Base-by-base conservation (phyloP, 305 asterid genomes). In the Coffea humblotiana region DNA sequence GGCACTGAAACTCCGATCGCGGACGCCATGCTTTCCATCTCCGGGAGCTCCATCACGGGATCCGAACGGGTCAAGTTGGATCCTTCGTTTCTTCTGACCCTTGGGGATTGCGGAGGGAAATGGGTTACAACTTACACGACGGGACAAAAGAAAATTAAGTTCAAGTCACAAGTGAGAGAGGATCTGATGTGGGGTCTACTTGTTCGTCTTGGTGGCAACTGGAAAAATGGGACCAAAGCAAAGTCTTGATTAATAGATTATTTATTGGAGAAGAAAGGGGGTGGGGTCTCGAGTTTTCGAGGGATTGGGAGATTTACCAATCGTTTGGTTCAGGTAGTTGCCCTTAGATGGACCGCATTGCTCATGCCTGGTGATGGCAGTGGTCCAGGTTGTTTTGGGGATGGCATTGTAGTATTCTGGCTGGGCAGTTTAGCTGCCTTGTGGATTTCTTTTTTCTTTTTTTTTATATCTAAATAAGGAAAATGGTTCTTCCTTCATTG, bases 1-100 rank as follows among this genome's bases (percentile, higher is more conserved):
- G 98, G 86, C 15, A 94, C 95, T 10, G 99, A 96, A 2, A 96
- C 93, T 71, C 98, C 98, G 83, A 96, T 96, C 58, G 95, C 85
- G 35, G 92, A 80, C 51, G 99, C 99, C 98, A 96, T 88, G n/a
- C 90, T 27, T 37, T 88, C 95, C 93, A 96, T 87, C 88, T 91
- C 95, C 92, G 94, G 98, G 64, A 93, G 77, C 83, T 77, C 97
- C 98, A 92, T 92, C 12, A 27, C 18, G 49, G 63, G 48, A 18
- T 64, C 37, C 19, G 18, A 27, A 76, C 18, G 3, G 65, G 77
- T 23, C n/a, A 65, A 65, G 18, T 37, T 14, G 27, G 18, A 25
- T 43, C 9, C 56, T 58, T 18, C 6, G 43, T 40, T 32, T 32
- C 32, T 32, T 32, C 32, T 32, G 32, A 32, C 32, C 32, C 2